These are phyloP conservation scores for Corchorus olitorius DNA, from an alignment of 345 rosid species.

Conservation along the genomic window DNA sequence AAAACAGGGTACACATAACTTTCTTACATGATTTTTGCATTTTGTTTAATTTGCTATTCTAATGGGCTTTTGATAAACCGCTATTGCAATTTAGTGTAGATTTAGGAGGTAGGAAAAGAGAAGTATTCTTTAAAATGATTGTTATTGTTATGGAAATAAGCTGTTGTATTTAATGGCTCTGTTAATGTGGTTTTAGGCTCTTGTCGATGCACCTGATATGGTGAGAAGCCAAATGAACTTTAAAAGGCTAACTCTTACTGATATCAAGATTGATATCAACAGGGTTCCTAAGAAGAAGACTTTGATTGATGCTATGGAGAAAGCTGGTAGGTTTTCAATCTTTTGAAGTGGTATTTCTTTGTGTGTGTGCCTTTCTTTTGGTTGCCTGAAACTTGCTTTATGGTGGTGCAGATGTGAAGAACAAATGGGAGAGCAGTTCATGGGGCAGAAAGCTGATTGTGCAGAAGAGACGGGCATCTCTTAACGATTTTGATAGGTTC, in stretches of 20 bases:
- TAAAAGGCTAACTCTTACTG: slow-evolving; percentile 88
- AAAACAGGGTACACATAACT: slow-evolving; percentile 57
- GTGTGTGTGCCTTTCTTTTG: not conserved
- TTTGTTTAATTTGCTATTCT: not conserved
- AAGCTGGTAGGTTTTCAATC: slow-evolving; percentile 61
- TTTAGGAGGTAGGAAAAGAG: not conserved
- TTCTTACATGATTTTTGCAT: not conserved
- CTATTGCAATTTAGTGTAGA: not conserved
- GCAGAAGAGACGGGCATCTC: slow-evolving; percentile 65
- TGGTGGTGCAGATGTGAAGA: slow-evolving; percentile 58
- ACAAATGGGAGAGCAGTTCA: slow-evolving; percentile 79
- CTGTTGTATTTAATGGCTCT: not conserved
- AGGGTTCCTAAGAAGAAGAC: slow-evolving; percentile 83
- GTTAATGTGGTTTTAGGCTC: slow-evolving; percentile 52
- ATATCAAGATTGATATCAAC: slow-evolving; percentile 78
- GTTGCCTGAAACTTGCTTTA: not conserved
- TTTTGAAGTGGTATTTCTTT: not conserved
- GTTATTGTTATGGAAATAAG: not conserved
- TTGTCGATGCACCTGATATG: slow-evolving; percentile 94
- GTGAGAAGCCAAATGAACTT: slow-evolving; percentile 91
- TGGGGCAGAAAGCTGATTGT: slow-evolving; percentile 88
- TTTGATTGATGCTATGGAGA: slow-evolving; percentile 87
- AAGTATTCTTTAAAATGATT: not conserved
- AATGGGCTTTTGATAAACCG: not conserved
- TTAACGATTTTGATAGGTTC: slow-evolving; percentile 82